Conservation (phyloP, 208 protist species). For the Trichomonas gallinae region DNA sequence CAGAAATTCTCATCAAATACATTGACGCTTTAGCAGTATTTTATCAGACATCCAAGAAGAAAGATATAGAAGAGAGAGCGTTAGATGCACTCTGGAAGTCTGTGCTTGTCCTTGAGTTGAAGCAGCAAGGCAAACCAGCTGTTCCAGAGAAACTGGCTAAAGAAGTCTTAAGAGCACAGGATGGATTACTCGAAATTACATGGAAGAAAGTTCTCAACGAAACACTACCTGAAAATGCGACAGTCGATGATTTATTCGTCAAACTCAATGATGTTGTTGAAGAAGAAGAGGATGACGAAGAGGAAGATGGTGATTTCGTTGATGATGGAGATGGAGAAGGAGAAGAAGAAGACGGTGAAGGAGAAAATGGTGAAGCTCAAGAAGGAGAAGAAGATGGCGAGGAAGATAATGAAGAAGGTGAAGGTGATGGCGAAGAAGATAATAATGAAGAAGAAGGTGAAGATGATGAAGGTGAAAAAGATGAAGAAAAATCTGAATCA, state of each 20-base stretch:
- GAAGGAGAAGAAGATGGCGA: not conserved
- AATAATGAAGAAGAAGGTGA: not conserved
- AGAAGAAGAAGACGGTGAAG: not conserved
- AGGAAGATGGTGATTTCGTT: not conserved
- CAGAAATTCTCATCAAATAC: not conserved
- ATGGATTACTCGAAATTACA: not conserved
- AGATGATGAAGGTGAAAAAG: not conserved
- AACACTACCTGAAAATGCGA: not conserved
- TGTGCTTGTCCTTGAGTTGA: not conserved
- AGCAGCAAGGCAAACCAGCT: not conserved
- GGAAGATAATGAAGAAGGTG: not conserved
- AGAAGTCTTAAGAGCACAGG: not conserved
- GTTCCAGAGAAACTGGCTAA: not conserved
- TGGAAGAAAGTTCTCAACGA: not conserved
- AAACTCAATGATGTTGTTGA: not conserved
- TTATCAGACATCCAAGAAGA: not conserved
- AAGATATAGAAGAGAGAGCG: not conserved
- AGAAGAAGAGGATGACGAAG: slow-evolving; percentile 1
- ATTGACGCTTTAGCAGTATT: not conserved
- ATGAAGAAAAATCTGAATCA: not conserved
- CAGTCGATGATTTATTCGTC: not conserved
- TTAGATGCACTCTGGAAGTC: not conserved
- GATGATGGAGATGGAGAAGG: not conserved
- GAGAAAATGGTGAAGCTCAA: not conserved
- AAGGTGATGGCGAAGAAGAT: not conserved